Evolutionary conservation across 2,329 filamentous ascomycete genomes (phyloP), one percentile per base, ranked within the genome.

Genomic region (Lachnellula suecica): DNA sequence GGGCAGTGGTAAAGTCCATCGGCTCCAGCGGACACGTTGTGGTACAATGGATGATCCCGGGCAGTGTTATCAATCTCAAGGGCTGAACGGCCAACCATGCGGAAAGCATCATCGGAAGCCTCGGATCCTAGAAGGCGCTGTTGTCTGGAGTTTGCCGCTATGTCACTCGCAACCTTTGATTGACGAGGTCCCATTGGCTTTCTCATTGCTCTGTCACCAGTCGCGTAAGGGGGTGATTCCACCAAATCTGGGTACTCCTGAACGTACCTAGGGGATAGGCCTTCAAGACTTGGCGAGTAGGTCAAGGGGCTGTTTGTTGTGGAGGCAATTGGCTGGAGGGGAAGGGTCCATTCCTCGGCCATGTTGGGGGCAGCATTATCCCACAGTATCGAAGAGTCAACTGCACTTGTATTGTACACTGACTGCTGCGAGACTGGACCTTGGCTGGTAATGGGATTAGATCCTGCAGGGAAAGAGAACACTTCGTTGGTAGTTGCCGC

Each of bases 1-100:
- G 93, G 93, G 79, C 93, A 97, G 75, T 96, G 91, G 75, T 94
- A 97, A 53, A 95, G 82, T 67, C 91, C 91, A 72, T 96, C 90
- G 29, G 78, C 70, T 37, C 79, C 71, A 9, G 85, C 81, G 43
- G 74, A 73, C 49, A 79, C 82, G 61, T 83, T 83, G 68, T 86
- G 85, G 76, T 92, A 93, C 11, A 90, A 75, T 19, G 78, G 79
- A 68, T 92, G 85, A 68, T 85, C 81, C 65, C 83, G 72, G 27
- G 82, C 83, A 58, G 61, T 59, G 44, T 69, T 70, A 44, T 70
- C 66, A 43, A 64, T 47, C 11, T 68, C 66, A 25, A 62, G 53
- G 47, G 58, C 65, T n/a, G 63, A 60, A 41, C 66, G 64, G 49
- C 60, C 59, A 43, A 61, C 55, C 31, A 62, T 42, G 49, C 61